A percentile compares a stretch with the other conserved stretches of the same genome.
These are phyloP conservation scores for Suillus plorans DNA, from an alignment of 768 basidiomycete genomes.

Conservation along the genomic window DNA sequence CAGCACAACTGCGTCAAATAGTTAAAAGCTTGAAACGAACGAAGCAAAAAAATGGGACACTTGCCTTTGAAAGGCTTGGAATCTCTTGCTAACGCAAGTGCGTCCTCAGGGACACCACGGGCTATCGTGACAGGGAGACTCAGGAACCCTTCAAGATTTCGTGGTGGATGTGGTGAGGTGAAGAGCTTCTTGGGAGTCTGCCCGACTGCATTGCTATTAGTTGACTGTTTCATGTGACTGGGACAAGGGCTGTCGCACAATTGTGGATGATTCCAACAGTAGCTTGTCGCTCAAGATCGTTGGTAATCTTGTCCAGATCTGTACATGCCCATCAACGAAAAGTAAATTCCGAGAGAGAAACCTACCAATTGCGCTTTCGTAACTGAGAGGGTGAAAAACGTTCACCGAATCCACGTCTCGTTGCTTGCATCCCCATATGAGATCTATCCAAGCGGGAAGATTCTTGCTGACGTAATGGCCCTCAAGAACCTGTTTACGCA, in stretches of 20 bases:
- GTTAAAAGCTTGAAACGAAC: background rate
- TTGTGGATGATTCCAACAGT: constrained; percentile 96
- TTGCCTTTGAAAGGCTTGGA: constrained; percentile 57
- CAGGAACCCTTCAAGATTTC: constrained; percentile 69
- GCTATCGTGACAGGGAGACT: constrained; percentile 69
- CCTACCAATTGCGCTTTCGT: constrained; percentile 83
- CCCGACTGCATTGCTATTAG: constrained; percentile 54
- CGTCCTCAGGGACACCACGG: constrained; percentile 85
- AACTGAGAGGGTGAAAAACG: constrained; percentile 90
- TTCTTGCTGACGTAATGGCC: constrained; percentile 83
- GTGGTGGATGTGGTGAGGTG: constrained; percentile 66
- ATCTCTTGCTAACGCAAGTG: constrained; percentile 62
- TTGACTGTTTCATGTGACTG: background rate
- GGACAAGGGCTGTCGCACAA: constrained; percentile 46
- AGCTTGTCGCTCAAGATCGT: constrained; percentile 86
- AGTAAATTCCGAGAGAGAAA: background rate
- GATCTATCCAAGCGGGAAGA: constrained; percentile 88
- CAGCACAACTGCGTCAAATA: constrained; percentile 39
- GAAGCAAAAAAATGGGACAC: constrained; percentile 1
- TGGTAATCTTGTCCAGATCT: constrained; percentile 86
- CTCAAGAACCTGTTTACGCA: constrained; percentile 67
- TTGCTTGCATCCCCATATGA: constrained; percentile 90
- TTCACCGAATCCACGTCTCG: constrained; percentile 75
- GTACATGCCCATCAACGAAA: background rate
- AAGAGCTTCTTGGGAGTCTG: constrained; percentile 92